Base-by-base conservation (phyloP, 1,284 basidiomycete species). In the Tilletia indica region DNA sequence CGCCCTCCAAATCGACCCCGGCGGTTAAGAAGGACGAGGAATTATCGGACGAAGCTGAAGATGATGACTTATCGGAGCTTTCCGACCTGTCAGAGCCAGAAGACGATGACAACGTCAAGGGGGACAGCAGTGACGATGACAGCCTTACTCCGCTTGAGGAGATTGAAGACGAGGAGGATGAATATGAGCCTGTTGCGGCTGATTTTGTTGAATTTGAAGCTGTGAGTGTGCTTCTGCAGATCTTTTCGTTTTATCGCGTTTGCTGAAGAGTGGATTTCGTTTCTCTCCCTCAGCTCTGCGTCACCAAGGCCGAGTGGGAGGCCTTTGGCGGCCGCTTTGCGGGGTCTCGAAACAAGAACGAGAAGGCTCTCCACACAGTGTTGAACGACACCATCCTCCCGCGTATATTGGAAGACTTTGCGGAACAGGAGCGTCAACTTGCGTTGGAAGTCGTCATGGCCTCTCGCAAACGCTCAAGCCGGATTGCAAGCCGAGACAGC, bases 381-480 rank as follows among this genome's bases (percentile, higher is more conserved):
- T 86, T 95, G 48, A 86, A 87, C 19, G 87, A 90, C 68, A 86
- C 87, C 66, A 87, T 94, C 67, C 88, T 92, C 38, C 91, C 92
- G 14, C 82, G 85, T 36, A 88, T 94, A 39, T 82, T 87, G 45
- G 84, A 88, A 25, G 84, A 81, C 4, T 79, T 87, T 86, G 12
- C 88, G 87, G 76, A 78, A 73, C 73, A 74, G 72, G 77, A 83
- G 56, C 74, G 68, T 87, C 87, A 67, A 73, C 72, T 90, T 64
- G 90, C 91, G 75, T 88, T 91, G 68, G 85, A 87, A 72, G 82
- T 85, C 70, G 90, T 91, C 3, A 85, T 93, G 14, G 88, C 89
- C 34, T 90, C 90, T 73, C 89, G 92, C 71, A 94, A 94, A 84
- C 89, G 92, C 38, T 93, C 92, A 1, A 91, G 91, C 58, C 91